Evolutionary conservation across 768 basidiomycete genomes (phyloP), one percentile per base, ranked within the genome.

Genomic region (Leccinum truebloodii): DNA sequence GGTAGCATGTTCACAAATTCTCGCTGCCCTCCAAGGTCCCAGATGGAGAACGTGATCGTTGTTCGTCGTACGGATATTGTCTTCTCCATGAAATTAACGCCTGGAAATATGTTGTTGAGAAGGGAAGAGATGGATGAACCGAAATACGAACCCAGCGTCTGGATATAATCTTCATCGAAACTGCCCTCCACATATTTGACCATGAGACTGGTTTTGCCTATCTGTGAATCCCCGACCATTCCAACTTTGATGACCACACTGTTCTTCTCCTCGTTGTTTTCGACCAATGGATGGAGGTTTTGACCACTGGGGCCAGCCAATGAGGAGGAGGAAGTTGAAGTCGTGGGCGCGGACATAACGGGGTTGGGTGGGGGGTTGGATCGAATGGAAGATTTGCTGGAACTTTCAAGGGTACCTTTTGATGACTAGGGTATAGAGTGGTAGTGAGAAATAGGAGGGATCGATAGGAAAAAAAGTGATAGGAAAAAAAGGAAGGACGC

Each of bases 41-140:
- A 99, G 76, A 98, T 97, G 65, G 95, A 98, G 80, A 99, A 98
- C 3, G 96, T 98, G 76, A 99, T 98, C 58, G 96, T 97, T 60
- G 97, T 98, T 75, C 95, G 89, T 67, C 97, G 88, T 67, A 99
- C 96, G 58, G 92, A 91, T 69, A 99, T 98, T 16, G 96, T 97
- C 83, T 99, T 99, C 81, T 99, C 96, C 97, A 98, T 98, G 77
- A 98, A 98, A 78, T 98, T 98, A 80, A 98, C 95, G 81, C 96
- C 93, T 83, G 65, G 16, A 1, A 16, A 13, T 35, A 53, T 52
- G 6, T 18, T 22, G 48, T 50, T 72, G 61, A 69, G 61, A 16
- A 50, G 53, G 13, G 56, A 52, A 51, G 57, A 12, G 1, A 1
- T 30, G 0, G 51, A 37, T 54, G 39, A 57, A 59, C 41, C 35